Conservation (phyloP, 2,329 filamentous ascomycete genomes). For the Septoria petroselini region DNA sequence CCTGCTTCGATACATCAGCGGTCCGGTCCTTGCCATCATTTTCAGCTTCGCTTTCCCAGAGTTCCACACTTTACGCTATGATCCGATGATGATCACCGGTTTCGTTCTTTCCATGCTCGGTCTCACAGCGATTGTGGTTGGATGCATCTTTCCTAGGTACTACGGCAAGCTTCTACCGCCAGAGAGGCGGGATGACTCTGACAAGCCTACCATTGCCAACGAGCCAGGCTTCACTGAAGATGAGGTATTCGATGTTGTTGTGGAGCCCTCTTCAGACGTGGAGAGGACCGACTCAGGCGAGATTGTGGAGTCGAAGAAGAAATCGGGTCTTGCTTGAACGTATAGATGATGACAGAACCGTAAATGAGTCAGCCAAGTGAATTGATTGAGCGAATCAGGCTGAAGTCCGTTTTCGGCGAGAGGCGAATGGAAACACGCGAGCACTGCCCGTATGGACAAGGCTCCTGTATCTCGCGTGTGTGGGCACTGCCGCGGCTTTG, state of each 20-base stretch:
- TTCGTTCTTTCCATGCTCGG: constrained; percentile 50
- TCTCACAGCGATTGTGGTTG: constrained; percentile 49
- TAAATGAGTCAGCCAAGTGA: too few relatives aligned
- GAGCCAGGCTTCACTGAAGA: constrained; percentile 9
- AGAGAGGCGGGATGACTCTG: constrained; percentile 47
- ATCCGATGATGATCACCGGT: constrained; percentile 52
- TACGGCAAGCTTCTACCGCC: constrained; percentile 54
- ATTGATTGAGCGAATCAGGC: too few relatives aligned
- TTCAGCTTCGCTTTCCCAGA: constrained; percentile 53
- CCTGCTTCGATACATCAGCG: constrained; percentile 51
- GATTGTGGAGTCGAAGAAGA: neutral
- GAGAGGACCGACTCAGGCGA: constrained; percentile 1
- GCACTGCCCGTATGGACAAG: too few relatives aligned
- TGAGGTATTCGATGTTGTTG: constrained; percentile 4
- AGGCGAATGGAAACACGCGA: too few relatives aligned
- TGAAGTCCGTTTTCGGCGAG: too few relatives aligned
- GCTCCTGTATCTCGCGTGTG: too few relatives aligned
- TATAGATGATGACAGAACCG: neutral
- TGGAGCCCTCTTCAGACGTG: constrained; percentile 9
- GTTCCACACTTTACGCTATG: constrained; percentile 49
- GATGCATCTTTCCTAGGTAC: constrained; percentile 48
- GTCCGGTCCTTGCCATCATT: constrained; percentile 52
- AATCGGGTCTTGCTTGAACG: neutral
- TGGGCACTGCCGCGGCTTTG: too few relatives aligned
- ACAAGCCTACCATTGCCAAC: constrained; percentile 2